These are phyloP conservation scores for Grosmannia serpens DNA, from an alignment of 2,329 filamentous ascomycete genomes.

Conservation along the genomic window DNA sequence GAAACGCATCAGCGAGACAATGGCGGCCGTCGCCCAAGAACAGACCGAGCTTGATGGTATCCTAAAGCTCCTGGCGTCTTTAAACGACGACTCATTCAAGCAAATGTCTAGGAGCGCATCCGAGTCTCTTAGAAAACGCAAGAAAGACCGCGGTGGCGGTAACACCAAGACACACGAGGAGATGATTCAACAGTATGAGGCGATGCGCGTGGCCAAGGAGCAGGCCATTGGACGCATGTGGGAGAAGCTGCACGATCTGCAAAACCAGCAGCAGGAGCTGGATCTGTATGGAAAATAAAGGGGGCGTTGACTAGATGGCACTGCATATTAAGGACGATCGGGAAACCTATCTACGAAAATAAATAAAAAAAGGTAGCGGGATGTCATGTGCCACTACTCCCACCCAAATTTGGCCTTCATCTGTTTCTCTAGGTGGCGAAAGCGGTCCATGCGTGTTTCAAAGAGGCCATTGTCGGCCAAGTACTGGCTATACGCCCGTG, in stretches of 20 bases:
- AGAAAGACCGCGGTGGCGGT: too few relatives aligned
- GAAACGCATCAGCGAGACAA: too few relatives aligned
- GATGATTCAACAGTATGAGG: too few relatives aligned
- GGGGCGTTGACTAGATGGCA: too few relatives aligned
- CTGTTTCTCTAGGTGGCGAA: neutral
- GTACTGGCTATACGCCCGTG: neutral
- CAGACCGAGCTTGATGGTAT: too few relatives aligned
- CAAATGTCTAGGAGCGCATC: too few relatives aligned
- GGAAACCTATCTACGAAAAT: neutral
- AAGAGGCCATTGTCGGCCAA: constrained; percentile 1
- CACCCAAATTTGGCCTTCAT: neutral
- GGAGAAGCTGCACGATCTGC: neutral
- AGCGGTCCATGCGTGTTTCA: neutral
- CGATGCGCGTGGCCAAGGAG: neutral
- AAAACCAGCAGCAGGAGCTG: neutral
- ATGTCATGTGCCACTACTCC: neutral
- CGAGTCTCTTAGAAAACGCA: too few relatives aligned
- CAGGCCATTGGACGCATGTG: neutral
- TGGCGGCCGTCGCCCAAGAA: too few relatives aligned
- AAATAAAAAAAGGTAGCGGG: neutral
- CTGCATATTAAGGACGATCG: neutral
- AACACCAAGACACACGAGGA: too few relatives aligned
- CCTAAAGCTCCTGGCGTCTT: too few relatives aligned
- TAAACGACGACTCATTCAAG: too few relatives aligned
- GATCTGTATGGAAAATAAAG: neutral